Evolutionary conservation across 148 eudicot genomes (phyloP), one percentile per base, ranked within the genome.

Genomic region (Nyssa sinensis): DNA sequence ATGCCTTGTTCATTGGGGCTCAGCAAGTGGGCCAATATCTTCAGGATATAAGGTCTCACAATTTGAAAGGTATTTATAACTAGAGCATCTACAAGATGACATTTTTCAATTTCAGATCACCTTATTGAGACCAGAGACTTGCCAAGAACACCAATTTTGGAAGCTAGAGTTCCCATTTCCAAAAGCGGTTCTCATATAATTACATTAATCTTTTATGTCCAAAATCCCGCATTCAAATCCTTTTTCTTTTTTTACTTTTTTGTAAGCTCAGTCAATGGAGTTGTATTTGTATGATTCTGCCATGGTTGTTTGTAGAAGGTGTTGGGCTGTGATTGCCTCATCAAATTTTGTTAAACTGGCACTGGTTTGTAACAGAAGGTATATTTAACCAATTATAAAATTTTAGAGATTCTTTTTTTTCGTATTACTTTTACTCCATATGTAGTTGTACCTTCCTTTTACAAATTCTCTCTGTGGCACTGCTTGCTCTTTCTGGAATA

Each of bases 1-100:
- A 94, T 85, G 98, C 92, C 62, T 77, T 94, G 79, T 89, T 79
- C 73, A 73, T 94, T 62, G 93, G 87, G 69, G 92, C 87, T 70
- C 97, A 90, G 74, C 90, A 92, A 84, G 87, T 81, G 30, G 92
- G 77, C 55, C 89, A 66, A 14, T 90, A 92, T 80, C 81, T 92
- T 74, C 91, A 92, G 80, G 97, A 90, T 63, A 47, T 95, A 77
- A 86, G 88, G 70, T 75, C 90, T 70, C 87, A 86, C 37, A 25
- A 34, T 12, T 24, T 39, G 13, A 44, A 63, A 59, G 51, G 31
- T 39, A 19, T 44, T 5, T 13, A 60, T 49, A 27, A 35, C 29
- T 32, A 39, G 60, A 60, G 32, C 27, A 41, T 24, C 44, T 71
- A 23, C 11, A 28, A 35, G 30, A n/a, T 11, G 31, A 60, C 19